These are phyloP conservation scores for Aureobasidium sp. DNA, from an alignment of 2,329 filamentous ascomycete genomes.

Conservation along the genomic window DNA sequence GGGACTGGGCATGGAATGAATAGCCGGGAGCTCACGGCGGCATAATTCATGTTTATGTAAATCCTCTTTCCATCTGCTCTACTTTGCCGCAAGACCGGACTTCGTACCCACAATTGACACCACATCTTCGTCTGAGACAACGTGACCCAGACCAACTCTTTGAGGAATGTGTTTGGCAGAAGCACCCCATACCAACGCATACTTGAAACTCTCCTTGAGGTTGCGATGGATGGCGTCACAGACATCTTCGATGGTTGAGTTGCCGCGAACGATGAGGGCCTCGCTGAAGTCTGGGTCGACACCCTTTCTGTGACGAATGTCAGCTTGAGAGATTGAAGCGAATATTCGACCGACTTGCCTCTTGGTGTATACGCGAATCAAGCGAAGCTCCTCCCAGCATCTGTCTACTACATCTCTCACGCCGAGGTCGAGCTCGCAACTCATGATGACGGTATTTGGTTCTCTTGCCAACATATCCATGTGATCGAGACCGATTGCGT, in stretches of 20 bases:
- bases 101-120: slow-evolving; percentile 53
- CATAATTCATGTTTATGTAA: neutral
- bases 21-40: no score
- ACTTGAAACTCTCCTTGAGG: slow-evolving; percentile 98
- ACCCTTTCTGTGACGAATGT: slow-evolving; percentile 59
- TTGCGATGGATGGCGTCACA: slow-evolving; percentile 92
- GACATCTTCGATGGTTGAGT: slow-evolving; percentile 90
- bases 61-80: neutral
- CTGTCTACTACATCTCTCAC: slow-evolving; percentile 89
- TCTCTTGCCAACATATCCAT: slow-evolving; percentile 87
- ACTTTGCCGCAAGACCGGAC: slow-evolving; percentile 29
- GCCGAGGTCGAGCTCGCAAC: slow-evolving; percentile 89
- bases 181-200: slow-evolving; percentile 94
- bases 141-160: slow-evolving; percentile 77
- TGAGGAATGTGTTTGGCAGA: slow-evolving; percentile 94
- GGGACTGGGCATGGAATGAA: no score
- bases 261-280: slow-evolving; percentile 83
- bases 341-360: slow-evolving; percentile 31
- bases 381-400: slow-evolving; percentile 84
- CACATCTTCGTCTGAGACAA: slow-evolving; percentile 64
- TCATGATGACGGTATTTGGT: slow-evolving; percentile 93
- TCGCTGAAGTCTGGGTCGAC: slow-evolving; percentile 82
- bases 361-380: slow-evolving; percentile 95
- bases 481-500: slow-evolving; percentile 87
- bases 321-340: slow-evolving; percentile 11